phyloP scores from a whole-genome alignment of 2,329 filamentous ascomycete species.

The Penicillium sp. region DNA sequence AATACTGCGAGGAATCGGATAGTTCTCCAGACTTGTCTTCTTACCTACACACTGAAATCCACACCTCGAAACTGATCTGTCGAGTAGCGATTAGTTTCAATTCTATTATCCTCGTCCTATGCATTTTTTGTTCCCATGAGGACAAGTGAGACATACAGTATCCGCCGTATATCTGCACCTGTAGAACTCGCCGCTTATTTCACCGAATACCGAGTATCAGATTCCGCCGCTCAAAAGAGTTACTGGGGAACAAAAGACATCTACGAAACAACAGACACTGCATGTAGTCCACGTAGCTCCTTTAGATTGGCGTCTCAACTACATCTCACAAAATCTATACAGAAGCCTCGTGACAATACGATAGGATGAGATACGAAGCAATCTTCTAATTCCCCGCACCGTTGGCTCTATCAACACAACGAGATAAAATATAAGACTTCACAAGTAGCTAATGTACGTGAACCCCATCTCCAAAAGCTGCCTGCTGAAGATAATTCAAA shows the following conservation, averaged over 20 bases:
- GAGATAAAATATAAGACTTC: neutral
- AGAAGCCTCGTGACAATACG: neutral
- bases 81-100: neutral
- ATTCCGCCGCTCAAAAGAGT: neutral
- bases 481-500: neutral
- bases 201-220: neutral
- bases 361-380: constrained; percentile 1
- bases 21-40: neutral
- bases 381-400: neutral
- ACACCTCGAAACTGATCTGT: neutral
- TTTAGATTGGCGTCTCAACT: neutral
- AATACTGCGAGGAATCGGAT: neutral
- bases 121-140: too few relatives aligned
- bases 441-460: neutral
- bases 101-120: too few relatives aligned
- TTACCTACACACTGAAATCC: neutral
- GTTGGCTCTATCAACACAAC: neutral
- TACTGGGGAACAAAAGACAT: neutral
- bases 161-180: too few relatives aligned
- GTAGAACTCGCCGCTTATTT: neutral
- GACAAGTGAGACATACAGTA: too few relatives aligned
- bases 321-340: neutral
- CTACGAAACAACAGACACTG: neutral
- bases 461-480: neutral
- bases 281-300: neutral